Conservation (phyloP, 2,329 filamentous ascomycete genomes). For the Neonectria magnoliae region DNA sequence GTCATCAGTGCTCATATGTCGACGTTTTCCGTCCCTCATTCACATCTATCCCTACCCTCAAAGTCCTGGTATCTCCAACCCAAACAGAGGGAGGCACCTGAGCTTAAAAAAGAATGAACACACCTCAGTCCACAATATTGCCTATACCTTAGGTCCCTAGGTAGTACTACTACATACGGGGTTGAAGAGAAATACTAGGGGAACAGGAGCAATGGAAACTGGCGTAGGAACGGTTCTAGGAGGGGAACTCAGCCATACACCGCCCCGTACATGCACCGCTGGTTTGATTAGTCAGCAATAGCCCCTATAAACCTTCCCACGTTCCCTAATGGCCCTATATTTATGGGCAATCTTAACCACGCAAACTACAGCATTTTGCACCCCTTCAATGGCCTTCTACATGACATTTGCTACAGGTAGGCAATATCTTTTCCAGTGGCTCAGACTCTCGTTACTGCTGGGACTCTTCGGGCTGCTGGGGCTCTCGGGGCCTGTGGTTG, state of each 20-base stretch:
- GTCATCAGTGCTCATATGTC: too few species aligned
- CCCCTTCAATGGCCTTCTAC: not conserved
- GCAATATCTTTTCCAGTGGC: not conserved
- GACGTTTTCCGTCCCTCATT: not conserved
- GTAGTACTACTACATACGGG: too few species aligned
- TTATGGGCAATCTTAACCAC: not conserved
- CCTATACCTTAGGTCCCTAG: too few species aligned
- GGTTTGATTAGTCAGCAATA: not conserved
- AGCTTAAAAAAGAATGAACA: too few species aligned
- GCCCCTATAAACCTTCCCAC: not conserved
- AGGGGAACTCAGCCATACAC: too few species aligned
- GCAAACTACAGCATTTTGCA: not conserved
- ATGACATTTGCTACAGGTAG: not conserved
- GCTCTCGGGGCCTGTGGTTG: not conserved
- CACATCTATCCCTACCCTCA: conserved; percentile 13
- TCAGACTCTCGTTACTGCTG: not conserved
- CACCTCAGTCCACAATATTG: too few species aligned
- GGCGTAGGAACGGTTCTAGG: too few species aligned
- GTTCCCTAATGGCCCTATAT: not conserved
- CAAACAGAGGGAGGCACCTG: too few species aligned
- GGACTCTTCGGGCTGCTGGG: not conserved
- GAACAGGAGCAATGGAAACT: too few species aligned
- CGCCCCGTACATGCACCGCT: not conserved
- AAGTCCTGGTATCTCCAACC: not conserved
- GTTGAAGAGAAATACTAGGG: too few species aligned